A percentile compares a stretch with the other conserved stretches of the same genome.
These are phyloP conservation scores for Fusarium beomiforme DNA, from an alignment of 2,329 filamentous ascomycete genomes.

Conservation along the genomic window DNA sequence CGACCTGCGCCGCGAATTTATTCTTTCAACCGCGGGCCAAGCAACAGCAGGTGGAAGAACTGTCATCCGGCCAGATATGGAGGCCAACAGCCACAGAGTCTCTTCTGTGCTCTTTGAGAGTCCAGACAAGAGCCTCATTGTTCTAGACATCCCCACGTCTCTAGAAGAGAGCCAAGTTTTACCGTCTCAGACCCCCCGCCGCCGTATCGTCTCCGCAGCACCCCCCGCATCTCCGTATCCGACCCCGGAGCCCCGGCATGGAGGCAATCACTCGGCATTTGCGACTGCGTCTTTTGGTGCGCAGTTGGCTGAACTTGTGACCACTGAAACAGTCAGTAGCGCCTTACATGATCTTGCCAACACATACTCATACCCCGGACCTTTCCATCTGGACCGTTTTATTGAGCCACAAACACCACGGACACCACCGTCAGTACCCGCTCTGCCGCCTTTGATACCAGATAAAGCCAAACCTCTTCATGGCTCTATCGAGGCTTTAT, in stretches of 20 bases:
- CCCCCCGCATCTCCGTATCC: slow-evolving; percentile 58
- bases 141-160: slow-evolving; percentile 77
- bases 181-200: slow-evolving; percentile 47
- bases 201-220: slow-evolving; percentile 58
- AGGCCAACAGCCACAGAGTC: slow-evolving; percentile 9
- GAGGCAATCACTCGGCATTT: slow-evolving; percentile 43
- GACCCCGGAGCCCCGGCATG: slow-evolving; percentile 60
- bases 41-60: slow-evolving; percentile 6
- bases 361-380: slow-evolving; percentile 49
- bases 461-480: slow-evolving; percentile 56
- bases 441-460: slow-evolving; percentile 50
- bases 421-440: slow-evolving; percentile 1
- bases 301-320: slow-evolving; percentile 66
- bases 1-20: slow-evolving; percentile 38
- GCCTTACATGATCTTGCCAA: slow-evolving; percentile 54
- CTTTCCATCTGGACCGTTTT: slow-evolving; percentile 59
- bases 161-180: slow-evolving; percentile 72
- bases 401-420: slow-evolving; percentile 14
- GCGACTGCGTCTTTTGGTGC: slow-evolving; percentile 51
- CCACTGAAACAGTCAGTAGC: slow-evolving; percentile 55
- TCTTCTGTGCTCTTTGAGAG: slow-evolving; percentile 49
- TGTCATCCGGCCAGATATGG: slow-evolving; percentile 11
- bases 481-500: slow-evolving; percentile 57
- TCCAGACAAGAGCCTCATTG: slow-evolving; percentile 56
- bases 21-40: slow-evolving; percentile 21